These are phyloP conservation scores for Zangia roseola DNA, from an alignment of 768 basidiomycete genomes.

Conservation along the genomic window DNA sequence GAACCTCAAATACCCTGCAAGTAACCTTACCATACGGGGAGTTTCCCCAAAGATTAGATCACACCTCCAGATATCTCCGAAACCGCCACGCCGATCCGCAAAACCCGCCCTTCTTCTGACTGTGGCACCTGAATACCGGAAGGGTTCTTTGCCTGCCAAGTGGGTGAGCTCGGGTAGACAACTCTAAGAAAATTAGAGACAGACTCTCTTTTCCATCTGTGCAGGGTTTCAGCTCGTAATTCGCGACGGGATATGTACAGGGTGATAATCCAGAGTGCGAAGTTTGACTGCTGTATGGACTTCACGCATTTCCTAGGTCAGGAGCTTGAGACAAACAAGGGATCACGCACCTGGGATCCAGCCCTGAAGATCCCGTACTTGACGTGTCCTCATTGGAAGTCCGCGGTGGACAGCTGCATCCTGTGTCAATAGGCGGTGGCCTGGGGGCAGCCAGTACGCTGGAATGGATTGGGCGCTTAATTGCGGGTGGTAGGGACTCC, in stretches of 20 bases:
- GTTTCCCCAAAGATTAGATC: constrained; percentile 10
- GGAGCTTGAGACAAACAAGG: neutral
- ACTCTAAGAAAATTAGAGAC: neutral
- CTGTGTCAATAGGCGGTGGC: neutral
- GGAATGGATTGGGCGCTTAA: constrained; percentile 13
- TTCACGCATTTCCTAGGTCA: constrained; percentile 2
- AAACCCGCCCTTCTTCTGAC: constrained; percentile 6
- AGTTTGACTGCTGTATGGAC: constrained; percentile 13
- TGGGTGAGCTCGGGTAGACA: neutral
- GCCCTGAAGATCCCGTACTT: neutral
- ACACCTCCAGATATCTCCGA: constrained; percentile 26
- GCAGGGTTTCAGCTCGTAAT: neutral
- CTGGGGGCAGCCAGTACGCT: neutral
- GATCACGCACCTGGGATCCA: constrained; percentile 8
- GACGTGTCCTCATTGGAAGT: constrained; percentile 1
- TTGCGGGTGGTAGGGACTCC: constrained; percentile 1
- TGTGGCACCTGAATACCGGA: neutral
- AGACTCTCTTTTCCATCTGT: constrained; percentile 10
- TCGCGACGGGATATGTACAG: no score
- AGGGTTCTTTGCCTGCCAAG: constrained; percentile 5
- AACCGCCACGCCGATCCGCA: constrained; percentile 12
- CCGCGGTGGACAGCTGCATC: neutral
- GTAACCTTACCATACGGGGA: constrained; percentile 4
- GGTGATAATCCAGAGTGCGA: constrained; percentile 5
- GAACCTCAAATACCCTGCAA: neutral